These are phyloP conservation scores for Aureobasidium sp. DNA, from an alignment of 2,329 filamentous ascomycete species.

Conservation along the genomic window DNA sequence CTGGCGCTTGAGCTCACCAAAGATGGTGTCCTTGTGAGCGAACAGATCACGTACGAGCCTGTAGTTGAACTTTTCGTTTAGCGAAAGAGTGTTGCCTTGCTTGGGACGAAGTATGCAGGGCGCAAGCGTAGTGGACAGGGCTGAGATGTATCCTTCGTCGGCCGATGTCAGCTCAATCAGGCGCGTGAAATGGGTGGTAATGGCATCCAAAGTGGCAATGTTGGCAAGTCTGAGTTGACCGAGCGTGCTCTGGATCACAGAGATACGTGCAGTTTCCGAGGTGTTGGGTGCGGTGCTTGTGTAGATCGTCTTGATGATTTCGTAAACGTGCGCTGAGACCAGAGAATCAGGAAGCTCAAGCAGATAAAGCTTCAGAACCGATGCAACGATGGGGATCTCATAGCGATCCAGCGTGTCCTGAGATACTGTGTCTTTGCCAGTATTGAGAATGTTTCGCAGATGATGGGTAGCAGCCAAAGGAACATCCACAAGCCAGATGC, in stretches of 20 bases:
- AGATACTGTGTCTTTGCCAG: slow-evolving; percentile 64
- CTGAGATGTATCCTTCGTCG: slow-evolving; percentile 73
- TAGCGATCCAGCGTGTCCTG: slow-evolving; percentile 74
- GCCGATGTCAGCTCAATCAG: slow-evolving; percentile 94
- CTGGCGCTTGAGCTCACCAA: slow-evolving; percentile 89
- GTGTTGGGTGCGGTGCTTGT: slow-evolving; percentile 68
- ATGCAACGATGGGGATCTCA: slow-evolving; percentile 89
- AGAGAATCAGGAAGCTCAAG: slow-evolving; percentile 96
- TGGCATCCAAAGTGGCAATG: slow-evolving; percentile 95
- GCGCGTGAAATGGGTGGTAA: slow-evolving; percentile 96
- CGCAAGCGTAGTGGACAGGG: slow-evolving; percentile 66
- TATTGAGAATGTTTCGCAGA: slow-evolving; percentile 74
- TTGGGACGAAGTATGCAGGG: slow-evolving; percentile 84
- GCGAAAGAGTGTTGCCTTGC: slow-evolving; percentile 77
- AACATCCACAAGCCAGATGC: slow-evolving; percentile 91
- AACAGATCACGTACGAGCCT: slow-evolving; percentile 88
- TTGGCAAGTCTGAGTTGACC: slow-evolving; percentile 92
- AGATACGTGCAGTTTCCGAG: slow-evolving; percentile 70
- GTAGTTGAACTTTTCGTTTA: slow-evolving; percentile 91
- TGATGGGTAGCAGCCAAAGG: slow-evolving; percentile 78
- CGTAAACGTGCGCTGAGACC: slow-evolving; percentile 95
- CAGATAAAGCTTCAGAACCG: slow-evolving; percentile 86
- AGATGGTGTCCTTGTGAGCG: slow-evolving; percentile 88
- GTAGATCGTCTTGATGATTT: slow-evolving; percentile 97
- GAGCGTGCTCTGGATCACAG: slow-evolving; percentile 89